Evolutionary conservation across 257 asterid species (phyloP).

Genomic region (Solanum clarkiae): DNA sequence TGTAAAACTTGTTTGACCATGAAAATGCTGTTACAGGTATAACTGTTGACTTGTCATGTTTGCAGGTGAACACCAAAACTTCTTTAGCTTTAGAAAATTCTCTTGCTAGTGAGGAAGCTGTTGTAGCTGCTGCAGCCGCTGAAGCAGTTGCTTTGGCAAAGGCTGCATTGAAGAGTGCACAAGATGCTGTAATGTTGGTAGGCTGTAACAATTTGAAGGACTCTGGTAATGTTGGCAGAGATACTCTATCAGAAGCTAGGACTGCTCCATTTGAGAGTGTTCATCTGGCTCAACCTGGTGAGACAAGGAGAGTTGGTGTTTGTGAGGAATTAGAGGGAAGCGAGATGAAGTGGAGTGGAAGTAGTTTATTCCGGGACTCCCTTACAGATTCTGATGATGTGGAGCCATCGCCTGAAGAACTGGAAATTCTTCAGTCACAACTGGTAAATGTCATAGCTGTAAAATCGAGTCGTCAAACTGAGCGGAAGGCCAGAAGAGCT

Average conservation of each 20-base stretch:
- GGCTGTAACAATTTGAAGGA: conserved; percentile 16
- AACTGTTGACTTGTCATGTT: conserved; percentile 1
- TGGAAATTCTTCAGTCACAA: conserved; percentile 48
- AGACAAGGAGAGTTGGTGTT: conserved; percentile 8
- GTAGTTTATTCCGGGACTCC: conserved; percentile 10
- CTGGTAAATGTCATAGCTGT: conserved; percentile 47
- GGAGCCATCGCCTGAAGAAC: conserved; percentile 64
- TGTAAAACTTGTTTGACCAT: conserved; percentile 22
- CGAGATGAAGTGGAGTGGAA: conserved; percentile 22
- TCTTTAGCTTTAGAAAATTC: conserved; percentile 34
- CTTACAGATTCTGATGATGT: conserved; percentile 30
- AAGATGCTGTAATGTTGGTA: conserved; percentile 66
- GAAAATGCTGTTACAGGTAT: conserved; percentile 42
- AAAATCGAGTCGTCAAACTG: conserved; percentile 71
- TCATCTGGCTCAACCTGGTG: conserved; percentile 22
- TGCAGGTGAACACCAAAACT: conserved; percentile 44
- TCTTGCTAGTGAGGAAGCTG: conserved; percentile 64
- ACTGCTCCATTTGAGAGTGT: conserved; percentile 10
- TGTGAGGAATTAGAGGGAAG: conserved; percentile 19
- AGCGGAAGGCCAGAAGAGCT: conserved; percentile 62
- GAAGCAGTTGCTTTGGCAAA: conserved; percentile 89
- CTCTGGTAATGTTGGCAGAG: conserved; percentile 8
- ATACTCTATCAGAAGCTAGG: background rate
- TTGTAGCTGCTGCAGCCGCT: conserved; percentile 77
- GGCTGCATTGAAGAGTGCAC: conserved; percentile 78